Conservation (phyloP, 495 filamentous ascomycete genomes). For the Achaetomiella virescens region DNA sequence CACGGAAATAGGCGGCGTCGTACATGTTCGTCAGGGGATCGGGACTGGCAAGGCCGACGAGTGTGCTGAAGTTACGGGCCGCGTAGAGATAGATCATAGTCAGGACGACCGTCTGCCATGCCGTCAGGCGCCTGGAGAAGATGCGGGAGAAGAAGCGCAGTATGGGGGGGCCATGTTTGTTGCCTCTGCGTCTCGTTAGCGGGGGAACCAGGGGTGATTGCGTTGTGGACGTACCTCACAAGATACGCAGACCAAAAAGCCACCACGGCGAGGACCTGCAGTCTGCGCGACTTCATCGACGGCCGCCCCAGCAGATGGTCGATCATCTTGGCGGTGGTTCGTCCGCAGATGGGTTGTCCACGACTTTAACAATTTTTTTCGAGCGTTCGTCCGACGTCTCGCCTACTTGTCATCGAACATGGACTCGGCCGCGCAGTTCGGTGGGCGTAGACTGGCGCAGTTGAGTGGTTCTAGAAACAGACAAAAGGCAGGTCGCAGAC, state of each 20-base stretch:
- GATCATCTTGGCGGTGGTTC: constrained; percentile 33
- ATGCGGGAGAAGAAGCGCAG: constrained; percentile 65
- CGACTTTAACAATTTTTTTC: not conserved
- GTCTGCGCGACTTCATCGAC: constrained; percentile 81
- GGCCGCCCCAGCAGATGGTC: constrained; percentile 92
- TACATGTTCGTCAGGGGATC: constrained; percentile 95
- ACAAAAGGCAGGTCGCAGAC: too few relatives aligned
- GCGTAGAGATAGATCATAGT: constrained; percentile 90
- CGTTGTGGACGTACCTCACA: constrained; percentile 48
- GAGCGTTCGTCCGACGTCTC: not conserved
- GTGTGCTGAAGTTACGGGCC: constrained; percentile 84
- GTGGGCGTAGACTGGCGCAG: too few relatives aligned
- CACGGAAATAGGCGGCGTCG: constrained; percentile 88
- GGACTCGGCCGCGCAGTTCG: too few relatives aligned
- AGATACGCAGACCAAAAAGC: constrained; percentile 88
- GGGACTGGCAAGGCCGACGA: constrained; percentile 84
- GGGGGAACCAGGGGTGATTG: not conserved
- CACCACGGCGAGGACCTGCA: constrained; percentile 86
- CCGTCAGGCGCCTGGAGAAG: constrained; percentile 59
- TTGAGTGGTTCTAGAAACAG: too few relatives aligned
- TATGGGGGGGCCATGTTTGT: constrained; percentile 80
- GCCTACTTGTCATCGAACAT: too few relatives aligned
- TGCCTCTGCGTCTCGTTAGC: constrained; percentile 49
- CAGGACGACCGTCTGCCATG: constrained; percentile 83
- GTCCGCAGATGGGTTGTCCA: not conserved